Conservation (phyloP, 495 filamentous ascomycete species). For the Clohesyomyces aquaticus region DNA sequence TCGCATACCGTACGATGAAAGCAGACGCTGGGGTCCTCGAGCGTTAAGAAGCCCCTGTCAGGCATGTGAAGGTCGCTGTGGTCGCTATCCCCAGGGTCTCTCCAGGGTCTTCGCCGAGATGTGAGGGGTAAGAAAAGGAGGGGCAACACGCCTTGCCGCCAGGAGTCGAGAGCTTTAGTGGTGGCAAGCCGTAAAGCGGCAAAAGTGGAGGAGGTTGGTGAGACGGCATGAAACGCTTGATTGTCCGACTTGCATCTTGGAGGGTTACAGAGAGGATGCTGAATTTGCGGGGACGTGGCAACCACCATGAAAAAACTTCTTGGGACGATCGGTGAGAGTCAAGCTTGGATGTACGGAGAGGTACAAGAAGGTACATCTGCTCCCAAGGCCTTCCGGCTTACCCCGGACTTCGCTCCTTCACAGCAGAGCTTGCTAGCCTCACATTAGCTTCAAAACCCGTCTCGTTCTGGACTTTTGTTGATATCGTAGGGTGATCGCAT, state of each 20-base stretch:
- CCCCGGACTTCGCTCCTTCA: constrained; percentile 16
- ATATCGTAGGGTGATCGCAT: constrained; percentile 9
- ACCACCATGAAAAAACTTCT: background rate
- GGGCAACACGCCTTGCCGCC: background rate
- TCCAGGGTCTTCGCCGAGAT: background rate
- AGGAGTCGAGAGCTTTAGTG: background rate
- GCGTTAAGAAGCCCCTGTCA: background rate
- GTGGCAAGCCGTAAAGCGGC: too few relatives aligned
- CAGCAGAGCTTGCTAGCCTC: constrained; percentile 10
- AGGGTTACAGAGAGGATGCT: background rate
- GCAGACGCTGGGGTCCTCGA: too few relatives aligned
- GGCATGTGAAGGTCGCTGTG: background rate
- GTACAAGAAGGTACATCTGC: constrained; percentile 26
- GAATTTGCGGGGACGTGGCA: background rate
- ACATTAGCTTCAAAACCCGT: background rate
- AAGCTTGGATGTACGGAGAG: constrained; percentile 3
- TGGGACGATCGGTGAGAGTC: background rate
- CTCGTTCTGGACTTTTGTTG: constrained; percentile 15
- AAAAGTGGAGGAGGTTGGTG: too few relatives aligned
- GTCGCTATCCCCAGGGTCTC: background rate
- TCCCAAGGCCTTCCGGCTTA: constrained; percentile 3
- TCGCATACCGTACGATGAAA: too few relatives aligned
- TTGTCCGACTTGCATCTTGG: constrained; percentile 4
- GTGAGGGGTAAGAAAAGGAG: background rate
- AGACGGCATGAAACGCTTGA: background rate